Base-by-base conservation (phyloP, 352 stramenopile species). In the Peronosclerospora sorghi region DNA sequence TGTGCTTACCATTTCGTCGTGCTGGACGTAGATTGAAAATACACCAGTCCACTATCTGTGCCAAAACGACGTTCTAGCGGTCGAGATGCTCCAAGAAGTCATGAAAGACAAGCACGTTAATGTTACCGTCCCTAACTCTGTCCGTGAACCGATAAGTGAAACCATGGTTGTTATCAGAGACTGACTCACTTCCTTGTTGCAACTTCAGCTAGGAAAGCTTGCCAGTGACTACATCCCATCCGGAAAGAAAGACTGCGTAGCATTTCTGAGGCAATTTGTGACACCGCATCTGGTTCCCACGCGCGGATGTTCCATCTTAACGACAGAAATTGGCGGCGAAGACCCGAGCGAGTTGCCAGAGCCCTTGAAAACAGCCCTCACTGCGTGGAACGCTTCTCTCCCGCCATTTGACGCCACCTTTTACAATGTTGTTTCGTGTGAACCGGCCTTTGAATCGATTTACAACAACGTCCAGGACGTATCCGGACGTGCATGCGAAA, bases 391-490 rank as follows among this genome's bases (percentile, higher is more conserved):
- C 44, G 48, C 58, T 8, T 85, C 70, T 24, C 51, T 90, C 5
- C 78, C 78, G 13, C 75, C 78, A 28, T 86, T 86, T 55, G 75
- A 90, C 43, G 65, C 65, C 40, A 48, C 62, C 3, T 88, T 90
- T 34, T 90, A 90, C 62, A 68, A 76, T 32, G 73, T 73, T 3
- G 41, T 90, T 27, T 90, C 68, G 32, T 90, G 78, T 45, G 78
- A 90, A 39, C 61, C 73, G 20, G 59, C 70, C 2, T 86, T 90
- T 48, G 55, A 71, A 39, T 39, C 45, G 5, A 51, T 56, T 14
- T 90, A 87, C 43, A 57, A 84, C 29, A 45, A 70, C 23, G 61
- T 90, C 0, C 74, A 87, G 39, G 65, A 84, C 27, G 45, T 73
- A 8, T 90, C 78, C 1, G 47, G 51, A 2, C 55, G 50, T 38